Conservation (phyloP, 441 rosid genomes). For the Kokia cookei region DNA sequence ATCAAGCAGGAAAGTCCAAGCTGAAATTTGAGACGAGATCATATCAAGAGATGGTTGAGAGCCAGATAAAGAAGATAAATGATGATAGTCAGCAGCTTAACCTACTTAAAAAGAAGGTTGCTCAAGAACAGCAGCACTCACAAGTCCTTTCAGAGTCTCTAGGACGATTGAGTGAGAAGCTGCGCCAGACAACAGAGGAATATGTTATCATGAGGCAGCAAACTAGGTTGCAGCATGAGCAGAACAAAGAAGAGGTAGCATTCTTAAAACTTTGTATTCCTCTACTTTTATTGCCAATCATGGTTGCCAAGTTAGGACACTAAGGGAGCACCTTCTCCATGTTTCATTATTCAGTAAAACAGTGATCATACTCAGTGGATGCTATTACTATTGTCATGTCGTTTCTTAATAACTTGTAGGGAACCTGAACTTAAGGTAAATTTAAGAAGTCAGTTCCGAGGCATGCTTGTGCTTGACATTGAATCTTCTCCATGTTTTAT, state of each 20-base stretch:
- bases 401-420: not conserved
- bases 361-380: not conserved
- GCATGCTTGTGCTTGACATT: not conserved
- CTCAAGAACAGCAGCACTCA: slow-evolving; percentile 31
- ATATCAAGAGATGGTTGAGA: slow-evolving; percentile 46
- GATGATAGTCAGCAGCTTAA: slow-evolving; percentile 53
- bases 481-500: not conserved
- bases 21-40: slow-evolving; percentile 44
- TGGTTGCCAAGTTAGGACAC: not conserved
- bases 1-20: slow-evolving; percentile 29
- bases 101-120: slow-evolving; percentile 38
- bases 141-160: slow-evolving; percentile 41
- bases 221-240: slow-evolving; percentile 46
- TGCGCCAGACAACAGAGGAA: slow-evolving; percentile 42
- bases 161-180: slow-evolving; percentile 39
- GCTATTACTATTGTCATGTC: not conserved
- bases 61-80: slow-evolving; percentile 38
- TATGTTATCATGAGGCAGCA: slow-evolving; percentile 43
- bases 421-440: not conserved
- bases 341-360: not conserved
- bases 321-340: not conserved
- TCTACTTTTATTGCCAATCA: not conserved
- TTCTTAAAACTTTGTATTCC: not conserved
- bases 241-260: slow-evolving; percentile 63
- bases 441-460: not conserved